Conservation (phyloP, 306 rosid species). For the Cucurbita maxima region DNA sequence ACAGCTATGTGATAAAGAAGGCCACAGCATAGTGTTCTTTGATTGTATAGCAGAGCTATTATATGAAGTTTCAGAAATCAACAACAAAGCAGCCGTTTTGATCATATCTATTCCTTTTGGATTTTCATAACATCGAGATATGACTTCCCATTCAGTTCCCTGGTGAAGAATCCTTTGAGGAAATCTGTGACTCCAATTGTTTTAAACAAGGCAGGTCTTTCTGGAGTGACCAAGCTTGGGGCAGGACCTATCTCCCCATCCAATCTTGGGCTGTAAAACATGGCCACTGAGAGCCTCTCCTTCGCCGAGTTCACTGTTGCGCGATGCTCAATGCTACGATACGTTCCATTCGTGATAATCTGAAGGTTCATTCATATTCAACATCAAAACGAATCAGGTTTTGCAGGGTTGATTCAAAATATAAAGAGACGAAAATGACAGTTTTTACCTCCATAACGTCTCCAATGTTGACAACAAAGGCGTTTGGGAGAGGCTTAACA, state of each 20-base stretch:
- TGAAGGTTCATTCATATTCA: neutral
- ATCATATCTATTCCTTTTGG: neutral
- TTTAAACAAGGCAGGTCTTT: slow-evolving; percentile 19
- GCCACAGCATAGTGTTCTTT: too few relatives aligned
- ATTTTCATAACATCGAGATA: slow-evolving; percentile 23
- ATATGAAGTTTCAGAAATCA: neutral
- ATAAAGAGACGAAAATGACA: neutral
- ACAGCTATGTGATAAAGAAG: too few relatives aligned
- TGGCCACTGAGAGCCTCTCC: slow-evolving; percentile 6
- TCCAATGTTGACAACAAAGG: slow-evolving; percentile 22
- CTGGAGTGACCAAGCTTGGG: slow-evolving; percentile 3
- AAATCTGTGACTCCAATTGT: slow-evolving; percentile 1
- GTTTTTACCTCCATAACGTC: slow-evolving; percentile 20
- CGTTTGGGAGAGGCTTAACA: slow-evolving; percentile 13
- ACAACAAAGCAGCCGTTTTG: neutral
- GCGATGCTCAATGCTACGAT: slow-evolving; percentile 20
- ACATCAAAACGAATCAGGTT: neutral
- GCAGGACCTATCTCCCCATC: slow-evolving; percentile 33
- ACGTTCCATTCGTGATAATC: slow-evolving; percentile 39
- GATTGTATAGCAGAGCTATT: too few relatives aligned
- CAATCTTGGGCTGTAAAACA: slow-evolving; percentile 25
- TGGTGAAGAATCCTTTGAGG: slow-evolving; percentile 10
- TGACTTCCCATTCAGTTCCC: slow-evolving; percentile 14
- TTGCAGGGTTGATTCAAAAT: neutral
- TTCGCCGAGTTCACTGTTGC: slow-evolving; percentile 20